A percentile compares a stretch with the other conserved stretches of the same genome.
phyloP scores from a whole-genome alignment of 2,329 filamentous ascomycete genomes.

The Hypoxylon rubiginosum region DNA sequence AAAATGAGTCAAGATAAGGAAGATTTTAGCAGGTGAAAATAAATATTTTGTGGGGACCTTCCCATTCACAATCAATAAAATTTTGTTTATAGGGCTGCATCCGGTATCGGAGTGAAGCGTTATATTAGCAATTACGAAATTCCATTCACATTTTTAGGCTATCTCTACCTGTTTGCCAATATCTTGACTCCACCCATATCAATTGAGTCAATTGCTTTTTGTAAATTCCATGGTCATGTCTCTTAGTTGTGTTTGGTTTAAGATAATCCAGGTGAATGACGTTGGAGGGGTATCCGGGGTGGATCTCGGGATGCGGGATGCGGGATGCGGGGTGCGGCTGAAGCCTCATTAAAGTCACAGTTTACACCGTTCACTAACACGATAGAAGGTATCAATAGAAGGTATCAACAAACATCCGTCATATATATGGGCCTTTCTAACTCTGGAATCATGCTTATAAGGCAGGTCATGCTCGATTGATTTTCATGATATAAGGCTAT shows the following conservation, averaged over 20 bases:
- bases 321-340: slow-evolving; percentile 18
- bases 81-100: background rate
- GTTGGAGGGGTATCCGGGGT: slow-evolving; percentile 2
- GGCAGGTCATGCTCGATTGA: too few species aligned
- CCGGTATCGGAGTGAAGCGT: background rate
- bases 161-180: background rate
- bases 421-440: too few species aligned
- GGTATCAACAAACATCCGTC: too few species aligned
- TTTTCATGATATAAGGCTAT: too few species aligned
- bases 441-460: too few species aligned
- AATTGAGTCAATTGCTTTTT: background rate
- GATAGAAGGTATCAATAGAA: too few species aligned
- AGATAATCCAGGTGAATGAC: slow-evolving; percentile 1
- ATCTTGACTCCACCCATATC: background rate
- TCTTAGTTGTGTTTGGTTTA: background rate
- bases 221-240: background rate
- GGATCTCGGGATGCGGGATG: background rate
- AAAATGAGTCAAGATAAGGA: background rate
- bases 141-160: background rate
- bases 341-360: slow-evolving; percentile 1
- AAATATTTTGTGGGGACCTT: background rate
- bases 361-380: too few species aligned
- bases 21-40: background rate
- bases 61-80: background rate
- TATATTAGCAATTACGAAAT: background rate